Percentiles rank a stretch among this genome's conserved stretches.
These are phyloP conservation scores for Microbotryum intermedium DNA, from an alignment of 1,284 basidiomycete species.

Conservation along the genomic window DNA sequence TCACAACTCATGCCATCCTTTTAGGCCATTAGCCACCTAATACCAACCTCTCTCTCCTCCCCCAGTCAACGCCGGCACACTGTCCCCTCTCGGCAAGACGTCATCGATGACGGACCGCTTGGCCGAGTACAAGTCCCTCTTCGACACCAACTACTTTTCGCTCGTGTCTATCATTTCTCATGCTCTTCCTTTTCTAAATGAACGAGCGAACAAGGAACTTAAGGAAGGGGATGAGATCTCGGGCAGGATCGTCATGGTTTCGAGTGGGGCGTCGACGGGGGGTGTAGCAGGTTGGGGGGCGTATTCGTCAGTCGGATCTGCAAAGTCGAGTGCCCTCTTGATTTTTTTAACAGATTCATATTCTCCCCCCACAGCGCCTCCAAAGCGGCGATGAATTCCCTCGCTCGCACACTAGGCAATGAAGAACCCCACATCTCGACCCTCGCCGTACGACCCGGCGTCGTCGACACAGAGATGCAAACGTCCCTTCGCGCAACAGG, in stretches of 20 bases:
- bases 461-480: constrained; percentile 51
- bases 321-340: not conserved
- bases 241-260: constrained; percentile 67
- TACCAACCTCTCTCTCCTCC: constrained; percentile 35
- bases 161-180: constrained; percentile 58
- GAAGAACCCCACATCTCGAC: constrained; percentile 68
- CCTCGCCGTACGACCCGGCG: constrained; percentile 72
- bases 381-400: constrained; percentile 70
- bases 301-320: constrained; percentile 44
- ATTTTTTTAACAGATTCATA: not conserved
- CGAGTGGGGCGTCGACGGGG: constrained; percentile 67
- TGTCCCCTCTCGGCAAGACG: constrained; percentile 47
- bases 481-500: constrained; percentile 31
- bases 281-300: constrained; percentile 61
- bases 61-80: constrained; percentile 62
- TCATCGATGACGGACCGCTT: constrained; percentile 9
- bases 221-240: not conserved
- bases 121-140: constrained; percentile 37
- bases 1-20: not conserved
- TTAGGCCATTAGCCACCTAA: too few species aligned
- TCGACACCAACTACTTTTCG: constrained; percentile 76
- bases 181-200: constrained; percentile 55
- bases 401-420: constrained; percentile 61
- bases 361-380: constrained; percentile 25
- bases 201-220: constrained; percentile 36